Evolutionary conservation across 768 basidiomycete species (phyloP), one percentile per base, ranked within the genome.

Genomic region (Russula earlei): DNA sequence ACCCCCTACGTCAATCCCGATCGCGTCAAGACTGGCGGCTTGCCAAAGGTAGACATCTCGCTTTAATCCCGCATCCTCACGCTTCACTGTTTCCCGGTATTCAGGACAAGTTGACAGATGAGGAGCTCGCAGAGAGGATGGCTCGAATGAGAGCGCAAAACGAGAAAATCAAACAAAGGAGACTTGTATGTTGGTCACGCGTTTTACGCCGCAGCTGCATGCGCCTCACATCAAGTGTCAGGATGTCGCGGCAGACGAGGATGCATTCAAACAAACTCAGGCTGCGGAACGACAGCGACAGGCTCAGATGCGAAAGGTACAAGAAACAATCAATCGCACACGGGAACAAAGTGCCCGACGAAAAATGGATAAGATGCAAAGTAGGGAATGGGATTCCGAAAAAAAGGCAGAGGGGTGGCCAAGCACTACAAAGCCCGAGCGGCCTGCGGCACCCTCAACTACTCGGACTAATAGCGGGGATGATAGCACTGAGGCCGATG

Each of bases 231-330:
- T 14, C 24, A 8, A 34, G 40, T 25, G 14, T 37, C 61, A 88
- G 87, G 86, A 87, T 60, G 87, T 91, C 6, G 76, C 81, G 68
- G 86, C 87, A 34, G 89, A 91, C 60, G 85, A 87, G 69, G 83
- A 84, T 11, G 85, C 85, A 7, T 91, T 87, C 71, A 77, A 75
- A 58, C 77, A 87, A 70, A 80, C 76, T 5, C 81, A 89, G 63
- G 82, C 84, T 54, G 69, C 69, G 0, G 86, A 88, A 48, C 80
- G 80, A 24, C 74, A 70, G 46, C 83, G 75, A 65, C 74, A 75
- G 57, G 83, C 74, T 7, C 74, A 79, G 38, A 77, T 66, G 52
- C 80, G 81, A 56, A 84, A 82, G 65, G 76, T 84, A 37, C 89
- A 91, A 68, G 79, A 82, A 58, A 74, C 74, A 33, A 73, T 91